Percentiles rank a stretch among this genome's conserved stretches.
Conservation (phyloP, 441 rosid species). For the Jatropha multifida region DNA sequence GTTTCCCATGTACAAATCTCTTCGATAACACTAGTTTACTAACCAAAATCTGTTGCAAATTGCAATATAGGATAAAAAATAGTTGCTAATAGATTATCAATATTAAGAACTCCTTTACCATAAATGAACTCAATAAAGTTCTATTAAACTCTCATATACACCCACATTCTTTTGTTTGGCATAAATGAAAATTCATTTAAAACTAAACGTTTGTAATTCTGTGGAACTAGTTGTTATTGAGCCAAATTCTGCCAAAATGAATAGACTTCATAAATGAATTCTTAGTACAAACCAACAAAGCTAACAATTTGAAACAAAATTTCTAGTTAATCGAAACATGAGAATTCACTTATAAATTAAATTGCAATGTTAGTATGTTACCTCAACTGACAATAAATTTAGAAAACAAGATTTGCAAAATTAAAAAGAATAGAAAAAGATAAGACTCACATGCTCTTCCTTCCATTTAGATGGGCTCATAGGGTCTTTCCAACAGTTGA, state of each 20-base stretch:
- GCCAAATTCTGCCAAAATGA: too few relatives aligned
- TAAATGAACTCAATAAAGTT: too few relatives aligned
- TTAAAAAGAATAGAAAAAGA: not conserved
- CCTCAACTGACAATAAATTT: not conserved
- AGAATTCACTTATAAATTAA: not conserved
- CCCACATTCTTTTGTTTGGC: too few relatives aligned
- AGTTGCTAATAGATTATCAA: not conserved
- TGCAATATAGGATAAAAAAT: not conserved
- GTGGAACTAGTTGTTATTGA: too few relatives aligned
- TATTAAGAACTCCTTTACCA: not conserved
- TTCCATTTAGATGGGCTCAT: slow-evolving; percentile 91
- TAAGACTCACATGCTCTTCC: slow-evolving; percentile 77
- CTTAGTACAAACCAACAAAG: too few relatives aligned
- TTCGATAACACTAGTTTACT: not conserved
- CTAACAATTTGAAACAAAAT: too few relatives aligned
- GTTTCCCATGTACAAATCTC: not conserved
- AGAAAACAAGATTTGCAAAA: not conserved
- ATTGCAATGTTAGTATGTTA: not conserved
- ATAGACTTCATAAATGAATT: not conserved
- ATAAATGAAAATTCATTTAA: too few relatives aligned
- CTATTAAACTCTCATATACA: too few relatives aligned
- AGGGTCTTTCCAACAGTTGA: slow-evolving; percentile 81
- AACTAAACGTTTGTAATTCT: too few relatives aligned
- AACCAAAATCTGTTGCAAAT: not conserved
- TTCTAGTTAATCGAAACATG: too few relatives aligned